Evolutionary conservation across 2,329 filamentous ascomycete genomes (phyloP).

Genomic region (Sporothrix luriei): DNA sequence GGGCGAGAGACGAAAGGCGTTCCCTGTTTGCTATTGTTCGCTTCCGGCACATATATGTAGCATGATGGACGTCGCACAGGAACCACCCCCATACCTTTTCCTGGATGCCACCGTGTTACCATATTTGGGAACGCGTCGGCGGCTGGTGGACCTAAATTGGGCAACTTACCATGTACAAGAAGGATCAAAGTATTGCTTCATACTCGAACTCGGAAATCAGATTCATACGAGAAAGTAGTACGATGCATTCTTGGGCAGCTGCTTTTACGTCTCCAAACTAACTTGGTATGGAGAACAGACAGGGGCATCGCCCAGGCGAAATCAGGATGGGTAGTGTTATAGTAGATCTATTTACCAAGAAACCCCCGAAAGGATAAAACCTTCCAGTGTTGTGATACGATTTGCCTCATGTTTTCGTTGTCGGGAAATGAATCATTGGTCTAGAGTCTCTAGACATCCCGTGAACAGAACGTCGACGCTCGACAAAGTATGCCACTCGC

Average conservation of each 20-base stretch:
- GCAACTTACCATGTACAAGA: background rate
- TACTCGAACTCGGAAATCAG: background rate
- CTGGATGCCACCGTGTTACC: background rate
- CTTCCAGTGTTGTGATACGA: background rate
- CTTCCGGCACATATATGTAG: slow-evolving; percentile 17
- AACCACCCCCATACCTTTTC: background rate
- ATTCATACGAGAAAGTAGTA: background rate
- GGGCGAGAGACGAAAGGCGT: slow-evolving; percentile 6
- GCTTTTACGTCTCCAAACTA: background rate
- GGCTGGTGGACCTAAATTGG: background rate
- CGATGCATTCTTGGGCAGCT: background rate
- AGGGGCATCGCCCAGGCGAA: background rate
- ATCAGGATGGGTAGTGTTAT: background rate
- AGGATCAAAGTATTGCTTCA: background rate
- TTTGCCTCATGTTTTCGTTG: background rate
- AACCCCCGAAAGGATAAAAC: background rate
- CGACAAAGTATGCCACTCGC: background rate
- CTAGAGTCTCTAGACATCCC: background rate
- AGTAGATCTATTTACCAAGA: slow-evolving; percentile 3
- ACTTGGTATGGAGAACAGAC: slow-evolving; percentile 1
- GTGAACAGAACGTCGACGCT: background rate
- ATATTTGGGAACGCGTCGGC: slow-evolving; percentile 3
- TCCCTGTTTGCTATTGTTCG: background rate
- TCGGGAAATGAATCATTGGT: background rate
- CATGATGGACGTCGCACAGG: background rate